Base-by-base conservation (phyloP, 2,329 filamentous ascomycete genomes). In the Endocalyx cinctus region DNA sequence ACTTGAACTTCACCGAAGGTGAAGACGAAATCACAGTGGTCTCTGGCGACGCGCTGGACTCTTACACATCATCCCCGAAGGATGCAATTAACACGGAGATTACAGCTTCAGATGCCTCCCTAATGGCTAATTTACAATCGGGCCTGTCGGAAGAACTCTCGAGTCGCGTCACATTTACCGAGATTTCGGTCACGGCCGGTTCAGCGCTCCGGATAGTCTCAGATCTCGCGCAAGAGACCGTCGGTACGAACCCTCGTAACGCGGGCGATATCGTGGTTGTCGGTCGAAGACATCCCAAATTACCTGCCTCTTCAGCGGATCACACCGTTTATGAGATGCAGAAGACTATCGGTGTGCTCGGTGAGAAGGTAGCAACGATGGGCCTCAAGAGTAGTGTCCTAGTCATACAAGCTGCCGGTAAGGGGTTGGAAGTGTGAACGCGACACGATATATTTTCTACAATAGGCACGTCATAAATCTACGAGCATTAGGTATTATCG, bases 251-350 rank as follows among this genome's bases (percentile, higher is more conserved):
- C 13, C 66, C 72, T 0, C 72, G 68, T 50, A 87, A 85, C 46
- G 78, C 79, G 0, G 84, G 84, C 3, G 83, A 87, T 51, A 63
- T 89, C 15, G 66, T 89, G 12, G 67, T 89, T 2, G 62, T 87
- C 10, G 84, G 83, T 0, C 67, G 81, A 25, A 56, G 65, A 26
- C 66, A 72, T 41, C 52, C 60, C 16, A 46, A 20, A n/a, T 31
- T 57, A 38, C 17, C 51, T 50, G 33, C 19, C 8, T 23, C 20
- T n/a, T 8, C 20, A 8, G 20, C 20, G 8, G n/a, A 23, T n/a
- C 20, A 23, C 17, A 47, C 50, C 7, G 46, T 60, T 26, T 37
- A 52, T 25, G 71, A 73, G 16, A 54, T 74, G 45, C 62, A 58
- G 31, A 69, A 60, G 52, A 76, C 74, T 17, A 50, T 84, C 20